Percentiles rank a stretch among this genome's conserved stretches.
phyloP scores from a whole-genome alignment of 768 basidiomycete species.

The Dioszegia aurantiaca region DNA sequence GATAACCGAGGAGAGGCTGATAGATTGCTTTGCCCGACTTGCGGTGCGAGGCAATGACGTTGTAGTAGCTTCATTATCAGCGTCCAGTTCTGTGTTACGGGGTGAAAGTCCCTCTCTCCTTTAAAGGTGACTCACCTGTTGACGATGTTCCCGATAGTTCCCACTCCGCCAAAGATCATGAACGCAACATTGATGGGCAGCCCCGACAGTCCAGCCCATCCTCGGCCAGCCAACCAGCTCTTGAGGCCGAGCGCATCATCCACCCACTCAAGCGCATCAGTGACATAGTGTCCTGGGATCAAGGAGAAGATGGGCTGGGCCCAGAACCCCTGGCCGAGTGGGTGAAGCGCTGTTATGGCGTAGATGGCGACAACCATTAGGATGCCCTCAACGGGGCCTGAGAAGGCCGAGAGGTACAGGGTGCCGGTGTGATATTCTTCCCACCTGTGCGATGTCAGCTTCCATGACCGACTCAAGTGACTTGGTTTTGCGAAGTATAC shows the following conservation, averaged over 20 bases:
- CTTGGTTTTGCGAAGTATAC: too few species aligned
- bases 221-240: conserved; percentile 4
- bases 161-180: conserved; percentile 73
- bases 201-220: conserved; percentile 51
- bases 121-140: conserved; percentile 60
- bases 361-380: conserved; percentile 77
- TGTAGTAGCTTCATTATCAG: conserved; percentile 80
- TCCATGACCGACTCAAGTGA: neutral
- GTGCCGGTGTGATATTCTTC: conserved; percentile 62
- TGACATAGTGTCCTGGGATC: conserved; percentile 20
- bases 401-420: conserved; percentile 86
- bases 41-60: conserved; percentile 67
- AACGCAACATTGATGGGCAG: conserved; percentile 78
- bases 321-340: conserved; percentile 55
- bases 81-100: too few species aligned
- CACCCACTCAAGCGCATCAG: conserved; percentile 14
- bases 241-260: conserved; percentile 30
- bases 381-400: conserved; percentile 95
- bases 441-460: conserved; percentile 55
- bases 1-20: conserved; percentile 67
- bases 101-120: too few species aligned
- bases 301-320: conserved; percentile 29
- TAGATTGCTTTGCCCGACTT: conserved; percentile 52
- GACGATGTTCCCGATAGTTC: conserved; percentile 74
- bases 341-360: conserved; percentile 68